phyloP scores from a whole-genome alignment of 306 rosid species.

The Hippophae rhamnoides region DNA sequence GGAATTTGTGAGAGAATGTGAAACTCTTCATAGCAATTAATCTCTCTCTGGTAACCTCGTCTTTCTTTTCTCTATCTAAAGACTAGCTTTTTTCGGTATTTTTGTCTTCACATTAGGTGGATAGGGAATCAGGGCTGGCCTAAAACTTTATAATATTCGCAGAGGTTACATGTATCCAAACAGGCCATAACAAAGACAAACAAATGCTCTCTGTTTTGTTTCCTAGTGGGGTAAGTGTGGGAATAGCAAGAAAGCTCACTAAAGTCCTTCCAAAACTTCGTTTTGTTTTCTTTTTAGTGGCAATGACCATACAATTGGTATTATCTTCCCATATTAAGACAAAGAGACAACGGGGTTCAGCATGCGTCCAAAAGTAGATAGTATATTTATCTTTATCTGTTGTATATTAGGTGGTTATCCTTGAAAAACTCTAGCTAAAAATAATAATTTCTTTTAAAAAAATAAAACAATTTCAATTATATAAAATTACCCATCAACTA shows the following conservation, averaged over 20 bases:
- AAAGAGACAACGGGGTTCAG: constrained; percentile 39
- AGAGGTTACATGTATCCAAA: constrained; percentile 41
- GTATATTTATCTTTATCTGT: constrained; percentile 39
- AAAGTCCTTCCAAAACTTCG: constrained; percentile 28
- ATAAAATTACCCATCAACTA: no score
- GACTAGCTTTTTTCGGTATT: constrained; percentile 8
- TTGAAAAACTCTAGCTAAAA: no score
- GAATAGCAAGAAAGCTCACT: constrained; percentile 27
- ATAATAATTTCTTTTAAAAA: no score
- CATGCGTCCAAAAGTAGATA: constrained; percentile 37
- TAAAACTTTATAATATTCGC: constrained; percentile 34
- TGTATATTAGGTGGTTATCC: constrained; percentile 28
- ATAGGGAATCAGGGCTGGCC: constrained; percentile 52
- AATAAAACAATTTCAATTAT: no score
- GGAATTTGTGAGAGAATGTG: constrained; percentile 40
- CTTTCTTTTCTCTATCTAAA: constrained; percentile 11
- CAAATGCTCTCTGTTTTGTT: constrained; percentile 31
- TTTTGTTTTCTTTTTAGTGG: constrained; percentile 37
- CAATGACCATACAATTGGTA: constrained; percentile 46
- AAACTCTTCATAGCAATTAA: constrained; percentile 7
- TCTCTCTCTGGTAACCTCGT: neutral
- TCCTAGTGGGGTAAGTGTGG: constrained; percentile 39
- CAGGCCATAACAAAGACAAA: constrained; percentile 60
- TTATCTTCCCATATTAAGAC: constrained; percentile 45
- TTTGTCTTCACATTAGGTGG: constrained; percentile 46